Evolutionary conservation across 2,329 filamentous ascomycete species (phyloP).

Genomic region (Cryoendolithus antarcticus): DNA sequence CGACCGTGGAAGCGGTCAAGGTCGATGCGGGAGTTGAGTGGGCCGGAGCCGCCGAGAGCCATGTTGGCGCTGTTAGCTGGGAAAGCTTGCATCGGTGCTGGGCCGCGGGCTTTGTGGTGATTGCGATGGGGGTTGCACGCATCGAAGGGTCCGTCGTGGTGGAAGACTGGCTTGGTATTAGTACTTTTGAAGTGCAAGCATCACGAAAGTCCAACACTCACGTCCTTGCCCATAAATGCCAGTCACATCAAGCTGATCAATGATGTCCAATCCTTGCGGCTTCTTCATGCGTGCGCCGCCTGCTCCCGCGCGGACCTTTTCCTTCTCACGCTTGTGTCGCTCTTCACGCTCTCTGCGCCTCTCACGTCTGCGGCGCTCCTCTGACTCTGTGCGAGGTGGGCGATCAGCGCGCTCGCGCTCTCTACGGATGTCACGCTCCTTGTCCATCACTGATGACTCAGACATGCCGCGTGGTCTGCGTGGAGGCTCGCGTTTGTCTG

Average conservation of each 20-base stretch:
- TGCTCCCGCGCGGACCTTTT: conserved; percentile 27
- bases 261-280: conserved; percentile 60
- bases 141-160: conserved; percentile 95
- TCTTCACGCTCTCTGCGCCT: conserved; percentile 39
- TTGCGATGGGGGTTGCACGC: conserved; percentile 93
- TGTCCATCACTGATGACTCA: conserved; percentile 61
- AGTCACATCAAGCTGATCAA: conserved; percentile 92
- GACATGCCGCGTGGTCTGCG: conserved; percentile 60
- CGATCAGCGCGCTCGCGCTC: conserved; percentile 15
- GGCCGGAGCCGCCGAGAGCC: conserved; percentile 74
- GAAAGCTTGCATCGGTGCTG: conserved; percentile 89
- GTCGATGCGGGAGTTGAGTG: conserved; percentile 68
- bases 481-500: conserved; percentile 28
- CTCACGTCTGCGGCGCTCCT: conserved; percentile 39
- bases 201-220: conserved; percentile 37
- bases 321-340: conserved; percentile 34
- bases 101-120: conserved; percentile 60
- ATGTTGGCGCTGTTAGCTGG: conserved; percentile 89
- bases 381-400: conserved; percentile 25
- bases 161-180: conserved; percentile 55
- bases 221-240: conserved; percentile 88
- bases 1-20: conserved; percentile 79
- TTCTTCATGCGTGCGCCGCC: conserved; percentile 24
- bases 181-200: neutral
- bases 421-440: conserved; percentile 48